phyloP scores from a whole-genome alignment of 2,329 filamentous ascomycete species.

The Talaromyces sp. region DNA sequence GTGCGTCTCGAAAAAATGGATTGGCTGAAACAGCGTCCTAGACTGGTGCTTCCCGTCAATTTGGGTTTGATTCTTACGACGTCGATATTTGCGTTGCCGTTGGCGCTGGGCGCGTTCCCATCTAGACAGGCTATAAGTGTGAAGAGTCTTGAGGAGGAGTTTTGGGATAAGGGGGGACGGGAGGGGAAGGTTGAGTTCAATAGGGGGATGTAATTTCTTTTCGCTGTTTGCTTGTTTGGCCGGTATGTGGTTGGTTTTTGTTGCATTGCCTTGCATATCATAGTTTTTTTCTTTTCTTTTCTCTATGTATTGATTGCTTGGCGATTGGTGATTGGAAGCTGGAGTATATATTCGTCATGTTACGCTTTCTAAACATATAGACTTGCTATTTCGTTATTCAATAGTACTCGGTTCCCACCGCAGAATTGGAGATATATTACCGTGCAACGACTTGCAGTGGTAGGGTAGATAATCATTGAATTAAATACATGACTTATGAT shows the following conservation, averaged over 20 bases:
- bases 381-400: neutral
- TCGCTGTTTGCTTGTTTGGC: neutral
- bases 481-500: slow-evolving; percentile 12
- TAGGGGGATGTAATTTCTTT: slow-evolving; percentile 67
- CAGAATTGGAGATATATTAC: neutral
- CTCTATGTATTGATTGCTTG: neutral
- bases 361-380: neutral
- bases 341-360: neutral
- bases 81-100: slow-evolving; percentile 80
- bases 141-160: slow-evolving; percentile 76
- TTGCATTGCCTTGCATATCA: neutral
- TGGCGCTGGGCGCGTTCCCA: slow-evolving; percentile 88
- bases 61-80: slow-evolving; percentile 81
- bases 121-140: slow-evolving; percentile 81
- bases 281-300: neutral
- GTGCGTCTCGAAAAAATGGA: slow-evolving; percentile 78
- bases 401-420: neutral
- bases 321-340: neutral
- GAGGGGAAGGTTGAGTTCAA: slow-evolving; percentile 92
- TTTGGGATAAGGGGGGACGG: slow-evolving; percentile 74
- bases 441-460: neutral
- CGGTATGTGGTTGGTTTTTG: neutral
- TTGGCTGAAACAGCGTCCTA: slow-evolving; percentile 75
- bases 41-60: slow-evolving; percentile 77
- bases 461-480: slow-evolving; percentile 2